Percentiles rank a stretch among this genome's conserved stretches.
phyloP scores from a whole-genome alignment of 2,329 filamentous ascomycete species.

The Fusarium coffeatum region DNA sequence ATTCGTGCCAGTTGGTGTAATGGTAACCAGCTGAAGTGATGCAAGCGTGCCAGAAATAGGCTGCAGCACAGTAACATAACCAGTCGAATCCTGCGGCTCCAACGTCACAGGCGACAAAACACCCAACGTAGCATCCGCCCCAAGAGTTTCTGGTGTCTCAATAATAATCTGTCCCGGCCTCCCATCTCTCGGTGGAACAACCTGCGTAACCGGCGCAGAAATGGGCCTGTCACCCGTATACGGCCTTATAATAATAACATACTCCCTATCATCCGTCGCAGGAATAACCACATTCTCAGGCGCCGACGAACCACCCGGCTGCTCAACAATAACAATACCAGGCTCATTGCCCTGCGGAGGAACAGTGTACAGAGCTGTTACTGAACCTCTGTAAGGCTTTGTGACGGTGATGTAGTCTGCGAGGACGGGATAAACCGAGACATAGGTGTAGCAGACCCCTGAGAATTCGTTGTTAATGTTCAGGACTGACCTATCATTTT shows the following conservation, averaged over 20 bases:
- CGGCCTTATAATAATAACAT: constrained; percentile 37
- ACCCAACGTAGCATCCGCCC: neutral
- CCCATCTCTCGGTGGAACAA: constrained; percentile 25
- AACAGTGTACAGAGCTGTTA: constrained; percentile 37
- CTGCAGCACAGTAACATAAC: constrained; percentile 36
- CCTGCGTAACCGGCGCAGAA: constrained; percentile 25
- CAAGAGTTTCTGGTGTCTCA: constrained; percentile 36
- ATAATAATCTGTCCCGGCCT: constrained; percentile 36
- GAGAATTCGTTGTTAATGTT: constrained; percentile 38
- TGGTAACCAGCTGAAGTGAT: constrained; percentile 15
- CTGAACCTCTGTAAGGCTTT: constrained; percentile 33
- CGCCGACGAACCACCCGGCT: constrained; percentile 24
- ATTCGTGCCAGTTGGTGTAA: constrained; percentile 31
- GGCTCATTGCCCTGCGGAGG: constrained; percentile 33
- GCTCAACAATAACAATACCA: constrained; percentile 37
- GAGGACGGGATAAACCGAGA: constrained; percentile 43
- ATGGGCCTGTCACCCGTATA: constrained; percentile 30
- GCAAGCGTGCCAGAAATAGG: constrained; percentile 13
- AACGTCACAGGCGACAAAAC: constrained; percentile 22
- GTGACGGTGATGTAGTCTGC: constrained; percentile 42
- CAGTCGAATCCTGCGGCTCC: constrained; percentile 13
- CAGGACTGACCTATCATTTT: constrained; percentile 40
- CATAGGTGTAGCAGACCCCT: constrained; percentile 45
- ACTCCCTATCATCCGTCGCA: constrained; percentile 28
- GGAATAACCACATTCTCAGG: constrained; percentile 35